phyloP scores from a whole-genome alignment of 192 early-diverging fungal genomes.

The Coemansia sp. region DNA sequence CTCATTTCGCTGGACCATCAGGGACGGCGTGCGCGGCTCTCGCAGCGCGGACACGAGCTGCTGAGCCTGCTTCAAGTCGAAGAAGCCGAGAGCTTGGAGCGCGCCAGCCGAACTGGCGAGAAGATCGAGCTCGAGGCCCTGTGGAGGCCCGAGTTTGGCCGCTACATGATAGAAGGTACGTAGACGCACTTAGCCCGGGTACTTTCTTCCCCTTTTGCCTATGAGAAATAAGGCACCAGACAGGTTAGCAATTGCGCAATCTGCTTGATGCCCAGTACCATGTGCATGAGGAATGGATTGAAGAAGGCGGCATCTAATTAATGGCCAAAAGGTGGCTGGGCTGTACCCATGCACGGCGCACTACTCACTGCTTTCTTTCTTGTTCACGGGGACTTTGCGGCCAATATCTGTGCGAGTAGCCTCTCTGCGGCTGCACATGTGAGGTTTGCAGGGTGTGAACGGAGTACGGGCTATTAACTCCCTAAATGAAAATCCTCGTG shows the following conservation, averaged over 20 bases:
- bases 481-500: constrained; percentile 2
- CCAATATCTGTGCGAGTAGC: constrained; percentile 3
- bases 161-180: constrained; percentile 92
- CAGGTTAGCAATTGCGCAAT: constrained; percentile 6
- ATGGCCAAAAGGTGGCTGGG: neutral
- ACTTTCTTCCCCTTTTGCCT: neutral
- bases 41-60: constrained; percentile 78
- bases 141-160: constrained; percentile 96
- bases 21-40: constrained; percentile 67
- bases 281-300: neutral
- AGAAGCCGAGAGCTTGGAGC: constrained; percentile 61
- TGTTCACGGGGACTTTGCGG: constrained; percentile 2
- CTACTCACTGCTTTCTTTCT: neutral
- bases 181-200: neutral
- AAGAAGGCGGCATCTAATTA: neutral
- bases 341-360: neutral
- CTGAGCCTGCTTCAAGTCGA: constrained; percentile 67
- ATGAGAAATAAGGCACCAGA: neutral
- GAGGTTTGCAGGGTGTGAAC: neutral
- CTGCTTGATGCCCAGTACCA: neutral
- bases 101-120: constrained; percentile 26
- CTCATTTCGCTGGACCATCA: constrained; percentile 79
- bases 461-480: neutral
- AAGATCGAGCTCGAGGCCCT: constrained; percentile 63
- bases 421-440: neutral